Percentiles rank a stretch among this genome's conserved stretches.
Evolutionary conservation across 2,329 filamentous ascomycete species (phyloP).

Genomic region (Berkeleyomyces rouxiae): DNA sequence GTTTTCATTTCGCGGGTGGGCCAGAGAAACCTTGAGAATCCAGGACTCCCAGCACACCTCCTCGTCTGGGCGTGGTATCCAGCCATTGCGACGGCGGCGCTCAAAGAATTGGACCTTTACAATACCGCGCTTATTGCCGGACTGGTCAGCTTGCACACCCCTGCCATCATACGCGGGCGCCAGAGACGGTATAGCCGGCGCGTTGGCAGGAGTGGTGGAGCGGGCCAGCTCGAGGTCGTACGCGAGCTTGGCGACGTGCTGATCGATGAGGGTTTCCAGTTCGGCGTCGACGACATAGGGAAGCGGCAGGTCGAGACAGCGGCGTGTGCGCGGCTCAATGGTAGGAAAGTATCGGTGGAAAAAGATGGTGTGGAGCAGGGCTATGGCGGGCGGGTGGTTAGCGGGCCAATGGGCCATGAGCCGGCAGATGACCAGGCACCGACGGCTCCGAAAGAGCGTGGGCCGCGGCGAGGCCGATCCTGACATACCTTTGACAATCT

Average conservation of each 20-base stretch:
- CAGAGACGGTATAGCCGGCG: conserved; percentile 7
- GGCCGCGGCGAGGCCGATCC: not conserved
- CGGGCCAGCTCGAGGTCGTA: conserved; percentile 8
- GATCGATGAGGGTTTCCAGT: conserved; percentile 84
- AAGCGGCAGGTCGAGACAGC: conserved; percentile 78
- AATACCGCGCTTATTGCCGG: conserved; percentile 52
- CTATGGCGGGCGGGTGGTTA: conserved; percentile 27
- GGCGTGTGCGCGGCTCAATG: conserved; percentile 64
- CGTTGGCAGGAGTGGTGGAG: not conserved
- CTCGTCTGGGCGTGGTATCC: conserved; percentile 68
- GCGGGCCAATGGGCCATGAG: not conserved
- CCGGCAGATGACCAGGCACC: conserved; percentile 10
- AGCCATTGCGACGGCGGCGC: conserved; percentile 68
- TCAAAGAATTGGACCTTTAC: conserved; percentile 89
- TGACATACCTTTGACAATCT: conserved; percentile 71
- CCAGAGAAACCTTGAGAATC: conserved; percentile 86
- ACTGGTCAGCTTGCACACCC: conserved; percentile 12
- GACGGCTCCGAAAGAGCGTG: conserved; percentile 3
- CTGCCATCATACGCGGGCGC: conserved; percentile 4
- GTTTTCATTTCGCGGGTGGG: conserved; percentile 72
- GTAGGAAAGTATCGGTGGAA: conserved; percentile 96
- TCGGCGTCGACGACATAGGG: conserved; percentile 81
- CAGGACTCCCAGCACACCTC: conserved; percentile 96
- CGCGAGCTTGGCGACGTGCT: conserved; percentile 55
- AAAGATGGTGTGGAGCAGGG: conserved; percentile 91